Percentiles rank a stretch among this genome's conserved stretches.
Evolutionary conservation across 108 stramenopile genomes (phyloP).

Genomic region (Nitzschia putrida): DNA sequence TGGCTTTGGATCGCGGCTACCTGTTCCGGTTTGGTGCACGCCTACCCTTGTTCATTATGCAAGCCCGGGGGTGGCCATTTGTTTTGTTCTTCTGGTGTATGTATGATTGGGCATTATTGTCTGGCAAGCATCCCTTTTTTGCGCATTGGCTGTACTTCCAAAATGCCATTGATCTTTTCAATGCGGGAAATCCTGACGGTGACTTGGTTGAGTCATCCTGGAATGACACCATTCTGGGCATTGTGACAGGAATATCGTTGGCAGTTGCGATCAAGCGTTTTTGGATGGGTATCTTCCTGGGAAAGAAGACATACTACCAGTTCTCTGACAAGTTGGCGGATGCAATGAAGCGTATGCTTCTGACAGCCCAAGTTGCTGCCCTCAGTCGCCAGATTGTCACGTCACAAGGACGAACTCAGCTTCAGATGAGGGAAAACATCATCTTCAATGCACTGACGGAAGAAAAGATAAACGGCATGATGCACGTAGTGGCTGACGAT

Average conservation of each 20-base stretch:
- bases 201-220: neutral
- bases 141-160: slow-evolving; percentile 47
- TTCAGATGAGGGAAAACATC: neutral
- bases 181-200: slow-evolving; percentile 6
- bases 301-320: slow-evolving; percentile 46
- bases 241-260: slow-evolving; percentile 42
- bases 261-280: slow-evolving; percentile 66
- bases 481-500: neutral
- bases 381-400: neutral
- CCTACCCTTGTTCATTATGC: slow-evolving; percentile 17
- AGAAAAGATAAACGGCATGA: neutral
- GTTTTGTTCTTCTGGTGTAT: slow-evolving; percentile 44
- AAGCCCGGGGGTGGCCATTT: slow-evolving; percentile 54
- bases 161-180: neutral
- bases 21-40: too few relatives aligned
- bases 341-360: slow-evolving; percentile 63
- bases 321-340: slow-evolving; percentile 57
- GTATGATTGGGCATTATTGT: slow-evolving; percentile 30
- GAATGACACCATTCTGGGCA: slow-evolving; percentile 36
- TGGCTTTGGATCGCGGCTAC: slow-evolving; percentile 15
- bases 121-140: slow-evolving; percentile 26
- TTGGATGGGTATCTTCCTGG: slow-evolving; percentile 59
- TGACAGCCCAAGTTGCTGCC: slow-evolving; percentile 37
- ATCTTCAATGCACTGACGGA: neutral
- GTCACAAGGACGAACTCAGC: neutral